Conservation (phyloP, 768 basidiomycete species). For the Lactarius sp. region DNA sequence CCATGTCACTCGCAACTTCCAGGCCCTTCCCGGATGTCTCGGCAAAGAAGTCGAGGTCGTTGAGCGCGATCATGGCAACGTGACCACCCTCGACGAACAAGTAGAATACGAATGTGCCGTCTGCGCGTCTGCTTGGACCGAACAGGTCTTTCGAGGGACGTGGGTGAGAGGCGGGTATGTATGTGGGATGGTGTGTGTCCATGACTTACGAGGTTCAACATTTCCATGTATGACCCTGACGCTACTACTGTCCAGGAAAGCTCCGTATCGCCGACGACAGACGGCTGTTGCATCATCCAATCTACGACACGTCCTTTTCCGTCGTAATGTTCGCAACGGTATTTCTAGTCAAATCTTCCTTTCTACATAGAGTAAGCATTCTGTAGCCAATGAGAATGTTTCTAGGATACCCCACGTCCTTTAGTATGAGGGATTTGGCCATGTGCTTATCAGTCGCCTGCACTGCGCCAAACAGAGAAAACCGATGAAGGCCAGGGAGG, state of each 20-base stretch:
- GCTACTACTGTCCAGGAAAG: conserved; percentile 38
- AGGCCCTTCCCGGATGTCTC: conserved; percentile 29
- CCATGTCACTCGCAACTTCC: conserved; percentile 29
- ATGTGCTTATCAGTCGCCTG: too few relatives aligned
- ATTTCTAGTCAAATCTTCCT: conserved; percentile 28
- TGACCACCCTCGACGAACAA: conserved; percentile 29
- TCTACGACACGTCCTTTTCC: conserved; percentile 39
- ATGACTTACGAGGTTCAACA: conserved; percentile 33
- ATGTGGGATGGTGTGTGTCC: not conserved
- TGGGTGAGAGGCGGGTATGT: too few relatives aligned
- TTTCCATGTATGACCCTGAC: conserved; percentile 40
- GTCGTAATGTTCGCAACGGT: conserved; percentile 37
- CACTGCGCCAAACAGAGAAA: too few relatives aligned
- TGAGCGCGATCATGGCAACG: conserved; percentile 31
- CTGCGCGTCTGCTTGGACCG: conserved; percentile 27
- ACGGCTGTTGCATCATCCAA: conserved; percentile 34
- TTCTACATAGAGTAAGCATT: conserved; percentile 12
- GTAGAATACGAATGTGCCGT: conserved; percentile 32
- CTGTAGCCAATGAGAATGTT: too few relatives aligned
- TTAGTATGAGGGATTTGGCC: too few relatives aligned
- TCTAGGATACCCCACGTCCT: too few relatives aligned
- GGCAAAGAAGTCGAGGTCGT: conserved; percentile 33
- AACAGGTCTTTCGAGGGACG: conserved; percentile 18
- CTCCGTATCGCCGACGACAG: conserved; percentile 30
- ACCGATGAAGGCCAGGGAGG: too few relatives aligned